Percentiles rank a stretch among this genome's conserved stretches.
phyloP scores from a whole-genome alignment of 345 rosid species.

The Pugionium cornutum region DNA sequence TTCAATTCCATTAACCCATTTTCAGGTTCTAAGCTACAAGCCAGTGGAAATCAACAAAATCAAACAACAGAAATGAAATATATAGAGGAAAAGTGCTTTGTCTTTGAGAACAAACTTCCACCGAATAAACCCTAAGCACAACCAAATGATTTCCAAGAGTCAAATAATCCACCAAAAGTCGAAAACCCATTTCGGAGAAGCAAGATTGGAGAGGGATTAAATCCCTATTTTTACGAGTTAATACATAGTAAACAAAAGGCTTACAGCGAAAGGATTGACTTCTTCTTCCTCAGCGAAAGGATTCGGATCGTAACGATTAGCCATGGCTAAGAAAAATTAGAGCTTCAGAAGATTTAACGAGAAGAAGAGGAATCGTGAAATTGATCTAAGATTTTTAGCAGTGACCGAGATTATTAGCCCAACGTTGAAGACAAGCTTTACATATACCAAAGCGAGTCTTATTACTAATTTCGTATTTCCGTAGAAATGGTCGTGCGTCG shows the following conservation, averaged over 20 bases:
- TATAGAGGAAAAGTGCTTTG: not conserved
- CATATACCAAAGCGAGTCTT: constrained; percentile 24
- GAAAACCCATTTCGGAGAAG: constrained; percentile 3
- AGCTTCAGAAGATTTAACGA: constrained; percentile 16
- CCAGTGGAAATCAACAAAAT: not conserved
- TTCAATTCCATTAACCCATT: no score
- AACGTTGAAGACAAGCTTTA: constrained; percentile 31
- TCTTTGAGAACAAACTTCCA: not conserved
- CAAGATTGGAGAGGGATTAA: not conserved
- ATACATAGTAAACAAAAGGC: constrained; percentile 33
- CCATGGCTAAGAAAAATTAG: constrained; percentile 24
- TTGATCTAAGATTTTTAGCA: constrained; percentile 34
- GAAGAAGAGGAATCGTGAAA: constrained; percentile 21
- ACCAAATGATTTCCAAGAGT: not conserved
- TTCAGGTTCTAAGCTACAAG: no score
- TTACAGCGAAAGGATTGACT: constrained; percentile 93
- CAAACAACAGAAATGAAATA: not conserved
- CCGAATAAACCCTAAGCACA: constrained; percentile 23
- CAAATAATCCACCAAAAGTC: not conserved
- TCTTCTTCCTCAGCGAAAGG: constrained; percentile 82
- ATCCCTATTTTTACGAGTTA: not conserved
- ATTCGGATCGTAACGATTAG: constrained; percentile 40
- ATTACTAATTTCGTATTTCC: no score
- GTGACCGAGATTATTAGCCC: constrained; percentile 21
- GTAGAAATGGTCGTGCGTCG: no score